A percentile compares a stretch with the other conserved stretches of the same genome.
Evolutionary conservation across 371 early-diverging fungal genomes (phyloP).

Genomic region (Apophysomyces elegans): DNA sequence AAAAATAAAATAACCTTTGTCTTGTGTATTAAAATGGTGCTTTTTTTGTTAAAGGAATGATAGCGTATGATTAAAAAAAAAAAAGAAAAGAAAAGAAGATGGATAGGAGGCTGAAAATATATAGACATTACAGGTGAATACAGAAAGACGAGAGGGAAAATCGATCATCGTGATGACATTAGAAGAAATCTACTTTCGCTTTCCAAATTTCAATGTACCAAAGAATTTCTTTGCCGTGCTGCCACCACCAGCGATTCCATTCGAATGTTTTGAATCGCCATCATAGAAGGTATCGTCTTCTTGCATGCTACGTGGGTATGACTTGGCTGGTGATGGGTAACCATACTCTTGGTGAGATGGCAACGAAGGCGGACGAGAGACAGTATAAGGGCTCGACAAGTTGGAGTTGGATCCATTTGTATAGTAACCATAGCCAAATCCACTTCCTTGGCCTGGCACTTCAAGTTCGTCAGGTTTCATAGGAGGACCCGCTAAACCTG

Average conservation of each 20-base stretch:
- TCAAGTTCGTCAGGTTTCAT: conserved; percentile 36
- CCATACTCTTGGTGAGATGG: conserved; percentile 30
- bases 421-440: conserved; percentile 18
- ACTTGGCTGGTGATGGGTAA: conserved; percentile 32
- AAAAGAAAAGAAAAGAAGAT: not conserved
- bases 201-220: conserved; percentile 39
- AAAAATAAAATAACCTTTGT: too few relatives aligned
- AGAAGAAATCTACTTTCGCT: conserved; percentile 29
- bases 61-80: conserved; percentile 3
- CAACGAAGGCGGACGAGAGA: conserved; percentile 33
- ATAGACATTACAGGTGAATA: conserved; percentile 11
- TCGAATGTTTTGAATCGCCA: conserved; percentile 41
- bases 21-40: conserved; percentile 1
- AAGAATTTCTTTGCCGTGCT: conserved; percentile 33
- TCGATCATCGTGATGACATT: not conserved
- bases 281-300: conserved; percentile 38
- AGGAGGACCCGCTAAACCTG: conserved; percentile 23
- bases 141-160: conserved; percentile 7
- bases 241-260: conserved; percentile 13
- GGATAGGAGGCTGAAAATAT: not conserved
- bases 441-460: conserved; percentile 12
- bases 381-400: conserved; percentile 20
- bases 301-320: conserved; percentile 25
- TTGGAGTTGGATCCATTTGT: conserved; percentile 28
- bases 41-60: conserved; percentile 2